A percentile compares a stretch with the other conserved stretches of the same genome.
Conservation (phyloP, 345 rosid species). For the Leavenworthia alabamica region DNA sequence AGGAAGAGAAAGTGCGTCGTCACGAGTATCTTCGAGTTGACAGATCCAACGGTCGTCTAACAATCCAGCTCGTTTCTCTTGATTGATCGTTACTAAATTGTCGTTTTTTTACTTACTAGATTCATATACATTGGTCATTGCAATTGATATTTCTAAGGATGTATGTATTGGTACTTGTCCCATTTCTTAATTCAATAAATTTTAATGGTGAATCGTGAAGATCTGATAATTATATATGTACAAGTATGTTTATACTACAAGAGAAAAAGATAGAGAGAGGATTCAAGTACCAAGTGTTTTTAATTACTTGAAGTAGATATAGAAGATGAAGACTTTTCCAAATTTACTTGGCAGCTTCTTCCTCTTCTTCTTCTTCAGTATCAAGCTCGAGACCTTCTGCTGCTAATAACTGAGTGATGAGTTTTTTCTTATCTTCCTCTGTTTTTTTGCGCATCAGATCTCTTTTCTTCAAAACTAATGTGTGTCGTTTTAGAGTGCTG, state of each 20-base stretch:
- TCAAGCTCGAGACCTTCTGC: conserved; percentile 95
- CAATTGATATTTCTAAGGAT: background rate
- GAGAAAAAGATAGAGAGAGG: background rate
- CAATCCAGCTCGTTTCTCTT: background rate
- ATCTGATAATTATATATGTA: background rate
- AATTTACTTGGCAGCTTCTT: conserved; percentile 23
- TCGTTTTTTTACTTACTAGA: no score
- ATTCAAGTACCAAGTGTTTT: background rate
- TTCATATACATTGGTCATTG: no score
- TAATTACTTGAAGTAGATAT: background rate
- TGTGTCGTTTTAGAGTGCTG: conserved; percentile 71
- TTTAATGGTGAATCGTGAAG: background rate
- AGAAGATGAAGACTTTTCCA: conserved; percentile 7
- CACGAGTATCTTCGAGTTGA: background rate
- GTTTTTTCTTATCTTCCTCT: conserved; percentile 63
- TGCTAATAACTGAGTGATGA: conserved; percentile 63
- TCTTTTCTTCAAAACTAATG: conserved; percentile 75
- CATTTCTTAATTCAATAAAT: background rate
- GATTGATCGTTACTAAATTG: background rate
- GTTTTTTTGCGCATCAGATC: conserved; percentile 84
- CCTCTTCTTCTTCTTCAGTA: conserved; percentile 54
- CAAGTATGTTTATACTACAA: conserved; percentile 3
- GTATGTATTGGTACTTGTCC: background rate
- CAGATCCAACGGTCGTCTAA: background rate
- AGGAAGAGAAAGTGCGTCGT: background rate